These are phyloP conservation scores for Termitomyces sp. DNA, from an alignment of 768 basidiomycete species.

Conservation along the genomic window DNA sequence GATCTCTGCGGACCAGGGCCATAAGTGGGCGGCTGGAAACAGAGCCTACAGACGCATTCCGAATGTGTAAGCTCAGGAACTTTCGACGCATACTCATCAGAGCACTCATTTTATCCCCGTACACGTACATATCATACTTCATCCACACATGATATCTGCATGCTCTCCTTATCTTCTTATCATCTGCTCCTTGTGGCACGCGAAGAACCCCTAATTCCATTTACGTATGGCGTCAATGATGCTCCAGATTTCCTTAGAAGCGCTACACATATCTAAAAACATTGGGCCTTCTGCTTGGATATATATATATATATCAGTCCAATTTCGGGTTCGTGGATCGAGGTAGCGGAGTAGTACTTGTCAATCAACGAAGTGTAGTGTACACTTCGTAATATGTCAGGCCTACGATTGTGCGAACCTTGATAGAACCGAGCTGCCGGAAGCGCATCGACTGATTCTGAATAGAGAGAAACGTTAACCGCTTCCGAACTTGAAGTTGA, in stretches of 20 bases:
- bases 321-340: no score
- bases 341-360: no score
- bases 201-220: background rate
- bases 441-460: slow-evolving; percentile 41
- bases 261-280: background rate
- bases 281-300: background rate
- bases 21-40: slow-evolving; percentile 75
- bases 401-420: slow-evolving; percentile 46
- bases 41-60: slow-evolving; percentile 49
- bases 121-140: background rate
- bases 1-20: slow-evolving; percentile 51
- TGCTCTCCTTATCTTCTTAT: background rate
- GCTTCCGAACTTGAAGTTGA: slow-evolving; percentile 16
- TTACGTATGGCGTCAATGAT: background rate
- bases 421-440: slow-evolving; percentile 52
- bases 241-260: background rate
- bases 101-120: background rate
- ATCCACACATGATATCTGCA: background rate
- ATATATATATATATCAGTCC: no score
- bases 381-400: slow-evolving; percentile 35
- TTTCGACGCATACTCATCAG: background rate
- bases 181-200: background rate
- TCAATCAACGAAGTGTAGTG: no score
- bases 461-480: slow-evolving; percentile 44
- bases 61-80: background rate